Percentiles rank a stretch among this genome's conserved stretches.
Conservation (phyloP, 2,329 filamentous ascomycete species). For the Aplosporella prunicola region DNA sequence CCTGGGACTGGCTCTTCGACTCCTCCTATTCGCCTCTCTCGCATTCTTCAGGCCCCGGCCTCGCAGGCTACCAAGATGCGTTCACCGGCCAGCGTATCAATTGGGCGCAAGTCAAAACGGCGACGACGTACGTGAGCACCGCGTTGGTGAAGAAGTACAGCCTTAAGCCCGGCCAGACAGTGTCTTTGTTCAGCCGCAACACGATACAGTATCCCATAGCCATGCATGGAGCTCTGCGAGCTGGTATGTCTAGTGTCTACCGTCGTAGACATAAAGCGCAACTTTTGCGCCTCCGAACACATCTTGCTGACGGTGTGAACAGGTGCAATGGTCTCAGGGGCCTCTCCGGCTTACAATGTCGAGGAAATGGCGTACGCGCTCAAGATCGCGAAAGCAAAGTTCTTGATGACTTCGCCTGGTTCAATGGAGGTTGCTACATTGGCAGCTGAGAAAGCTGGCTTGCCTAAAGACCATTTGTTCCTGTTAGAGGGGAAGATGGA, state of each 20-base stretch:
- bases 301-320: neutral
- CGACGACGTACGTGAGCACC: slow-evolving; percentile 51
- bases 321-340: slow-evolving; percentile 49
- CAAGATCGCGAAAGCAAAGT: slow-evolving; percentile 47
- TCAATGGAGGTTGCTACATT: slow-evolving; percentile 46
- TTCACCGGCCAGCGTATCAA: slow-evolving; percentile 49
- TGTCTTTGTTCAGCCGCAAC: slow-evolving; percentile 54
- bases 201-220: slow-evolving; percentile 59
- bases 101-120: slow-evolving; percentile 49
- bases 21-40: slow-evolving; percentile 43
- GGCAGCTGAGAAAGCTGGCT: slow-evolving; percentile 46
- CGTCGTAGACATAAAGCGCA: too few relatives aligned
- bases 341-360: slow-evolving; percentile 55
- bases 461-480: slow-evolving; percentile 44
- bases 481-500: slow-evolving; percentile 46
- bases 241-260: slow-evolving; percentile 30
- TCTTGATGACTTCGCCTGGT: slow-evolving; percentile 48
- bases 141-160: slow-evolving; percentile 48
- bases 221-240: slow-evolving; percentile 47
- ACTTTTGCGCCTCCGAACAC: neutral
- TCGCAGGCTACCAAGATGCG: slow-evolving; percentile 50
- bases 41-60: slow-evolving; percentile 28
- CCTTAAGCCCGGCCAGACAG: slow-evolving; percentile 45
- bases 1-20: slow-evolving; percentile 56
- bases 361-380: slow-evolving; percentile 61